Base-by-base conservation (phyloP, 345 rosid genomes). In the Dimocarpus longan region DNA sequence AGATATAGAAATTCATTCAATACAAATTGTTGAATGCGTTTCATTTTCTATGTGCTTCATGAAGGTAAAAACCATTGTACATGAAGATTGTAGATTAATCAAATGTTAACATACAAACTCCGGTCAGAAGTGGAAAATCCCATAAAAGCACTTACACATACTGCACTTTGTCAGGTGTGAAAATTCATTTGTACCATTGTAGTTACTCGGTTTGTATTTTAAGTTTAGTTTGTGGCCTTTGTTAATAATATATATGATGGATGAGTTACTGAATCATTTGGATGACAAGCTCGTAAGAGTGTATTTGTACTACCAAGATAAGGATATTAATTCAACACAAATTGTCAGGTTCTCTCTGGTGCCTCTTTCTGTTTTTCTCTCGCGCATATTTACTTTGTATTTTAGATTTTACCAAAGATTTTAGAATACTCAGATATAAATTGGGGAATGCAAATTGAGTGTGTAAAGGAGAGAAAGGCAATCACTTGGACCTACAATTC, bases 1-100 rank as follows among this genome's bases (percentile, higher is more conserved):
- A 74, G 74, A 64, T 75, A 32, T 88, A 80, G 70, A 76, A 75
- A 11, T 43, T 77, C 59, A 44, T 64, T 65, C 77, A 32, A 56
- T 37, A 13, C 62, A 42, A 60, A 19, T 66, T 28, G 66, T 76
- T 76, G 72, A 66, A 76, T 52, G 43, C 26, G 18, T 50, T 59
- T 22, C 4, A 21, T 60, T 62, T 60, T 43, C 67, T 62, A 28
- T 32, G 48, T 12, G 37, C 62, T 50, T 19, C n/a, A 15, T 18
- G 39, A 46, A n/a, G 21, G 37, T 6, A 66, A 66, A 28, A 76
- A 52, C 6, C 28, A 16, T 19, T 52, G 70, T 75, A 18, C 70
- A 46, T 64, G 70, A 75, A 75, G 39, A 42, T 26, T 46, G 70
- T 75, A 64, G n/a, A 64, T 75, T 64, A 26, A 28, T 74, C 43